Percentiles rank a stretch among this genome's conserved stretches.
Evolutionary conservation across 495 filamentous ascomycete genomes (phyloP).

Genomic region (Apiosordaria backusii): DNA sequence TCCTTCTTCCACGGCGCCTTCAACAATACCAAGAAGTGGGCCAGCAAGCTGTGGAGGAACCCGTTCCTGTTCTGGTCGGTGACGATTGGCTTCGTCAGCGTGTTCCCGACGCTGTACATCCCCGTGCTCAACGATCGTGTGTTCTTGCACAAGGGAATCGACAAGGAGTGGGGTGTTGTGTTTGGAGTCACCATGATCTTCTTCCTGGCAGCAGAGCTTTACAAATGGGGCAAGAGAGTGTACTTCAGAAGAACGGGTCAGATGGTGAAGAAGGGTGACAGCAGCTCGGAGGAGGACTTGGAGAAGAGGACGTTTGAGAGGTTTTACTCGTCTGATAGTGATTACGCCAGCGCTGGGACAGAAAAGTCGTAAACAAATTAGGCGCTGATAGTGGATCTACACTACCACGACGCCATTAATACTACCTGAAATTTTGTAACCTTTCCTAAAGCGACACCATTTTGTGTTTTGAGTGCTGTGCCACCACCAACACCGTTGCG

Average conservation of each 20-base stretch:
- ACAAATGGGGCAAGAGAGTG: constrained; percentile 39
- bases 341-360: not conserved
- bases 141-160: constrained; percentile 69
- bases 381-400: not conserved
- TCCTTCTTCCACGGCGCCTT: constrained; percentile 60
- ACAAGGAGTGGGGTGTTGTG: constrained; percentile 69
- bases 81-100: constrained; percentile 59
- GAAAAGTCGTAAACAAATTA: not conserved
- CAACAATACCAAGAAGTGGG: constrained; percentile 50
- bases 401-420: not conserved
- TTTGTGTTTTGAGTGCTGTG: no score
- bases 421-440: not conserved
- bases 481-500: no score
- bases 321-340: constrained; percentile 13
- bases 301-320: constrained; percentile 16
- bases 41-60: constrained; percentile 65
- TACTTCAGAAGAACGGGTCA: constrained; percentile 6
- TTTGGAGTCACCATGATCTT: constrained; percentile 58
- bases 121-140: constrained; percentile 63
- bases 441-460: not conserved
- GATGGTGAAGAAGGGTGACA: constrained; percentile 11
- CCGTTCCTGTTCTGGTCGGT: constrained; percentile 73
- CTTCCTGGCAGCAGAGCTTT: constrained; percentile 58
- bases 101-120: constrained; percentile 72
- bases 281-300: constrained; percentile 12